A percentile compares a stretch with the other conserved stretches of the same genome.
phyloP scores from a whole-genome alignment of 2,329 filamentous ascomycete genomes.

The Amylocarpus encephaloides region DNA sequence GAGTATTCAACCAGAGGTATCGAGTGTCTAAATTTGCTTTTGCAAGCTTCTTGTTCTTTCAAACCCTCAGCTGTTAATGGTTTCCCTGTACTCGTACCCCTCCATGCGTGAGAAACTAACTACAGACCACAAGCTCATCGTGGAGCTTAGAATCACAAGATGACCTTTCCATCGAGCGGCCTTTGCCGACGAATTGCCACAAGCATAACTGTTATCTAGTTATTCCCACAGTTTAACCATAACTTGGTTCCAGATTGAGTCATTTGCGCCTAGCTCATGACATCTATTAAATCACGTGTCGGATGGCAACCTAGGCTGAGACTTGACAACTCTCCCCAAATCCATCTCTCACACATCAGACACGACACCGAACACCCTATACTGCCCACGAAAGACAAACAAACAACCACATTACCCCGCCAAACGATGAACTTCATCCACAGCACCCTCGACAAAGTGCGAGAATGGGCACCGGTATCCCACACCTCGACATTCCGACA shows the following conservation, averaged over 20 bases:
- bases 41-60: too few relatives aligned
- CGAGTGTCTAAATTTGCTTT: too few relatives aligned
- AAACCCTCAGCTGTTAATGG: too few relatives aligned
- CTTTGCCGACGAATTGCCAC: too few relatives aligned
- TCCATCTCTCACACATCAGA: neutral
- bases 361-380: neutral
- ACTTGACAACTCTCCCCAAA: neutral
- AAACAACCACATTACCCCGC: slow-evolving; percentile 15
- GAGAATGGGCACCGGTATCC: slow-evolving; percentile 84
- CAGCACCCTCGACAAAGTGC: slow-evolving; percentile 84
- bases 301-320: neutral
- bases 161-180: too few relatives aligned
- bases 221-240: too few relatives aligned
- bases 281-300: neutral
- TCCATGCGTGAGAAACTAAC: too few relatives aligned
- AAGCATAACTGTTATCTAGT: too few relatives aligned
- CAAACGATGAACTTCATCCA: slow-evolving; percentile 77
- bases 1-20: too few relatives aligned
- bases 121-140: too few relatives aligned
- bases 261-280: neutral
- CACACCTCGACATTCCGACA: slow-evolving; percentile 89
- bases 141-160: too few relatives aligned
- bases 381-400: neutral
- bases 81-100: too few relatives aligned
- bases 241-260: neutral